Percentiles rank a stretch among this genome's conserved stretches.
Conservation (phyloP, 2,329 filamentous ascomycete species). For the Tolypocladium tropicale region DNA sequence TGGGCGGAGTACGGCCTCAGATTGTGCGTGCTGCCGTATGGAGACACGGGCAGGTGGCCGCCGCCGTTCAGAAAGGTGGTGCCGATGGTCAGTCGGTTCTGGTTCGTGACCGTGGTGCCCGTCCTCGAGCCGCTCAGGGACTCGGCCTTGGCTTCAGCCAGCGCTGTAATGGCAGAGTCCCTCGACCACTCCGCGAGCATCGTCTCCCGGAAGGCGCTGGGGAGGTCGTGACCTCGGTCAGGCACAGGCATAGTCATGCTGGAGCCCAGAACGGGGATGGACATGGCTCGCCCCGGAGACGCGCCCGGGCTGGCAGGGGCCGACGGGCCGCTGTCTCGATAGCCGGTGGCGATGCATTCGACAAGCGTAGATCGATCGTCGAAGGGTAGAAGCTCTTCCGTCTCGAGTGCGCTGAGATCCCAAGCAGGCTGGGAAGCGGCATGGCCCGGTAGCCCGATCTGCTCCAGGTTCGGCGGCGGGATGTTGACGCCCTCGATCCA, state of each 20-base stretch:
- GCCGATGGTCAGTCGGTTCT: conserved; percentile 50
- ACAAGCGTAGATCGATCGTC: conserved; percentile 63
- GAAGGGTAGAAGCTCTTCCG: conserved; percentile 61
- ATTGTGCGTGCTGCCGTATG: conserved; percentile 39
- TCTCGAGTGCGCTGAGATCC: conserved; percentile 44
- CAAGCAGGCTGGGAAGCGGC: conserved; percentile 32
- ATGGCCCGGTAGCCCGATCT: conserved; percentile 45
- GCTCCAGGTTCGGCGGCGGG: conserved; percentile 54
- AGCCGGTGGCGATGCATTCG: conserved; percentile 62
- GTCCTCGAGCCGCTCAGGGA: conserved; percentile 68
- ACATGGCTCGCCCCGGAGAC: conserved; percentile 57
- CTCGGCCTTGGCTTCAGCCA: conserved; percentile 58
- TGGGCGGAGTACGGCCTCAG: conserved; percentile 38
- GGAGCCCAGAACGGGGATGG: conserved; percentile 49
- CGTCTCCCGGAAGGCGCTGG: conserved; percentile 57
- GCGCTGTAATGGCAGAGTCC: conserved; percentile 58
- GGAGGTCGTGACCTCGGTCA: conserved; percentile 45
- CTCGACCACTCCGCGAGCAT: conserved; percentile 74
- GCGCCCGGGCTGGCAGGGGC: conserved; percentile 59
- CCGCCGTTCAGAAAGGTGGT: conserved; percentile 27
- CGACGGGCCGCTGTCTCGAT: conserved; percentile 50
- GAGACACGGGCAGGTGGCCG: conserved; percentile 29
- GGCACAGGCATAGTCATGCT: conserved; percentile 27
- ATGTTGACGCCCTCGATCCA: conserved; percentile 70
- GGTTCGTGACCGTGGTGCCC: conserved; percentile 43